Conservation (phyloP, 1,139 yeast genomes). For the Arxiozyma bovina region DNA sequence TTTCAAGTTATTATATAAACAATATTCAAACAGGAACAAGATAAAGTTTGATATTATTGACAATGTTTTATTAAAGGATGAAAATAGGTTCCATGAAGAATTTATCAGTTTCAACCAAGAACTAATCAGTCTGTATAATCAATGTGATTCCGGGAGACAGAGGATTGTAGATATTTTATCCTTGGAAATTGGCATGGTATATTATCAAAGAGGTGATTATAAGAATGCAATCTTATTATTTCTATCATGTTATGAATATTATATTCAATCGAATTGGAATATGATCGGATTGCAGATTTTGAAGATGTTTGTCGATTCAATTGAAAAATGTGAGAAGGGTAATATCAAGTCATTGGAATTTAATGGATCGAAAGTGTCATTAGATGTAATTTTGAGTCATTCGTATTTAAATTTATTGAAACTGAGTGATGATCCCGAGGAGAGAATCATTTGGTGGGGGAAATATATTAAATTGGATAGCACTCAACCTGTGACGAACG, state of each 20-base stretch:
- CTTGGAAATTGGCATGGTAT: conserved; percentile 70
- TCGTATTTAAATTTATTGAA: conserved; percentile 26
- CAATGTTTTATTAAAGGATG: conserved; percentile 22
- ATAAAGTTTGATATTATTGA: conserved; percentile 13
- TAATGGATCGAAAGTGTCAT: conserved; percentile 24
- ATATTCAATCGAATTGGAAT: conserved; percentile 65
- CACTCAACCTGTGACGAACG: conserved; percentile 10
- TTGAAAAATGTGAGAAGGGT: conserved; percentile 34
- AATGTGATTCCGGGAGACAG: conserved; percentile 30
- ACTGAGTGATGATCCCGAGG: conserved; percentile 11
- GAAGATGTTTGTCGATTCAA: conserved; percentile 59
- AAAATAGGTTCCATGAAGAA: conserved; percentile 30
- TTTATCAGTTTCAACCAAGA: conserved; percentile 20
- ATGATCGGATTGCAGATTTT: conserved; percentile 57
- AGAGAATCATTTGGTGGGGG: conserved; percentile 24
- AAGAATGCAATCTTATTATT: conserved; percentile 54
- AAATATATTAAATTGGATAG: conserved; percentile 17
- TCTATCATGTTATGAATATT: conserved; percentile 59
- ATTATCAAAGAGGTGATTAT: conserved; percentile 51
- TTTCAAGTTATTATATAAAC: conserved; percentile 15
- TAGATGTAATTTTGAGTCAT: conserved; percentile 22
- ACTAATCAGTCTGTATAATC: conserved; percentile 14
- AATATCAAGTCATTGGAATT: conserved; percentile 16
- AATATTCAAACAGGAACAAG: conserved; percentile 3
- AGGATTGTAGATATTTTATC: conserved; percentile 67